A percentile compares a stretch with the other conserved stretches of the same genome.
Evolutionary conservation across 257 asterid genomes (phyloP).

Genomic region (Penstemon eatonii): DNA sequence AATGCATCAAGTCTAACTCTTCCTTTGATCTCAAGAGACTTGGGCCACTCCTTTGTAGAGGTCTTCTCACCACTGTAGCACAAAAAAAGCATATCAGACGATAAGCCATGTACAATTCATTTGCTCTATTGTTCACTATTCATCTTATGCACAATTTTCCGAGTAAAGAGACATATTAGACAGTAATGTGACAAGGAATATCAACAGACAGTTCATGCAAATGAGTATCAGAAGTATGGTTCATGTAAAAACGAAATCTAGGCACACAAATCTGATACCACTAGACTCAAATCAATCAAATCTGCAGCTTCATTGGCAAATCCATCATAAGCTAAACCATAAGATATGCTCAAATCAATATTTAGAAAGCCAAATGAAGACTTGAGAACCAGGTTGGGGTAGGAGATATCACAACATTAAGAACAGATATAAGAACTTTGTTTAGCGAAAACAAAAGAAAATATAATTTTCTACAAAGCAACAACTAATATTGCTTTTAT

Average conservation of each 20-base stretch:
- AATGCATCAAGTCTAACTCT: conserved; percentile 92
- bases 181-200: not conserved
- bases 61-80: conserved; percentile 85
- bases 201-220: too few relatives aligned
- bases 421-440: not conserved
- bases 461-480: not conserved
- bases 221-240: not conserved
- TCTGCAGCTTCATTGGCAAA: not conserved
- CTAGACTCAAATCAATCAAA: not conserved
- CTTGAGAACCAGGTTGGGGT: not conserved
- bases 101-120: not conserved
- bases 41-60: conserved; percentile 75
- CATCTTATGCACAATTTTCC: not conserved
- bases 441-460: not conserved
- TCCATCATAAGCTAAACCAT: not conserved
- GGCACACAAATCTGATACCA: not conserved
- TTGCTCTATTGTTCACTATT: not conserved
- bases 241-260: not conserved
- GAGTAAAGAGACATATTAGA: not conserved
- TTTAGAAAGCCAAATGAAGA: not conserved
- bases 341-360: not conserved
- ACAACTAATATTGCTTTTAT: not conserved
- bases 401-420: not conserved
- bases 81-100: conserved; percentile 27
- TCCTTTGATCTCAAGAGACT: conserved; percentile 88